These are phyloP conservation scores for Eragrostis curvula DNA, from an alignment of 176 grass and related monocot genomes.

Conservation along the genomic window DNA sequence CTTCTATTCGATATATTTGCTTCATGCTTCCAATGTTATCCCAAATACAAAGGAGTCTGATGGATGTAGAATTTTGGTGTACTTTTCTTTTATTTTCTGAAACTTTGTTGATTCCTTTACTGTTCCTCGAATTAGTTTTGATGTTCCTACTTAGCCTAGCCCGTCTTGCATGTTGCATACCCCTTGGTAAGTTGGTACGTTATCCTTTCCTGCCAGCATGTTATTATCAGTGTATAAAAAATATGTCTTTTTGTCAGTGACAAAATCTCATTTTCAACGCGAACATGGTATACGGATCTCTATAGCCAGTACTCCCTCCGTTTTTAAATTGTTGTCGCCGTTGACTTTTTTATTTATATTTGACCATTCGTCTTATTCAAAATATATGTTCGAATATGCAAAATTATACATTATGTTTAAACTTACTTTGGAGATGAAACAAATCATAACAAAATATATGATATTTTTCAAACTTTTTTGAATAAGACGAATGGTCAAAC, in stretches of 20 bases:
- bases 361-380: too few species aligned
- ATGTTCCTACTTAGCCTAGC: conserved; percentile 18
- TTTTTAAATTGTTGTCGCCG: too few species aligned
- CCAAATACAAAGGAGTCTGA: conserved; percentile 79
- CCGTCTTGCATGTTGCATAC: neutral
- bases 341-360: too few species aligned
- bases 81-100: conserved; percentile 38
- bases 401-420: too few species aligned
- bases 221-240: neutral
- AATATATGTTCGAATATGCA: too few species aligned
- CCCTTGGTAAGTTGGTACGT: neutral
- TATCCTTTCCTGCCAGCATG: conserved; percentile 6
- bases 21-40: conserved; percentile 98
- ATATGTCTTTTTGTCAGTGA: neutral
- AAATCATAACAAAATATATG: too few species aligned
- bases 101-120: neutral
- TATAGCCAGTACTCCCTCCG: too few species aligned
- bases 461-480: too few species aligned
- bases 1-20: conserved; percentile 83
- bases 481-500: too few species aligned
- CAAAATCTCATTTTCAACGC: neutral
- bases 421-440: too few species aligned
- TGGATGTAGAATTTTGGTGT: conserved; percentile 74
- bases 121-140: conserved; percentile 24
- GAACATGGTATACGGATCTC: neutral